Base-by-base conservation (phyloP, 2,329 filamentous ascomycete genomes). In the Magnaporthiopsis rhizophila region DNA sequence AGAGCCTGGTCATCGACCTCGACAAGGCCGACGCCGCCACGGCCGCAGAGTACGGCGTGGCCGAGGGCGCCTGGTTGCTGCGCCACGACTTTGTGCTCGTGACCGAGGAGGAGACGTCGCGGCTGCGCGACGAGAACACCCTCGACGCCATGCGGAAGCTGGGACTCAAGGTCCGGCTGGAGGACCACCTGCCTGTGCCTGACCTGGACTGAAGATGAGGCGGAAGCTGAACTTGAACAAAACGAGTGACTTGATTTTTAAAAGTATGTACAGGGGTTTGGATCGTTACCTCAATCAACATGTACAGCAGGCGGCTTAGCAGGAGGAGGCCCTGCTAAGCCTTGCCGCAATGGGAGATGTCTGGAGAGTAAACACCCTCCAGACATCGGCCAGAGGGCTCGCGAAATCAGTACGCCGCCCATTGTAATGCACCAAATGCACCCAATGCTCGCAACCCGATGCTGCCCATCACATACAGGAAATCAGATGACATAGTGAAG, bases 11-110 rank as follows among this genome's bases (percentile, higher is more conserved):
- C n/a, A 81, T 92, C 18, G 88, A 91, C 68, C 77, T 76, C 69
- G 80, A 66, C 77, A 81, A 71, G 78, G 85, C 69, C 62, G 79
- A 76, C 75, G 80, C 73, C 45, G 80, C 81, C 59, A 81, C 81
- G 65, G 85, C 88, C 0, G 74, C 80, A 68, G 78, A 85, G 70
- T 90, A 92, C 72, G 81, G 79, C 21, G 85, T 92, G 7, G 74
- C 83, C 38, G 84, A 88, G 68, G 89, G 85, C 11, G 83, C 79
- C 28, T 85, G 85, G 73, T 70, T 91, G 67, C 74, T 92, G 61
- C 84, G 79, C 63, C 89, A 92, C 69, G 88, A 94, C 69, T 96
- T 96, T 74, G 88, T 95, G 50, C 79, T 96, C 11, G 88, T 91
- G 1, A 86, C 86, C 0, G 82, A 91, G 66, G 78, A 86, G 66